Conservation (phyloP, 768 basidiomycete species). For the Suillus tomentosus region DNA sequence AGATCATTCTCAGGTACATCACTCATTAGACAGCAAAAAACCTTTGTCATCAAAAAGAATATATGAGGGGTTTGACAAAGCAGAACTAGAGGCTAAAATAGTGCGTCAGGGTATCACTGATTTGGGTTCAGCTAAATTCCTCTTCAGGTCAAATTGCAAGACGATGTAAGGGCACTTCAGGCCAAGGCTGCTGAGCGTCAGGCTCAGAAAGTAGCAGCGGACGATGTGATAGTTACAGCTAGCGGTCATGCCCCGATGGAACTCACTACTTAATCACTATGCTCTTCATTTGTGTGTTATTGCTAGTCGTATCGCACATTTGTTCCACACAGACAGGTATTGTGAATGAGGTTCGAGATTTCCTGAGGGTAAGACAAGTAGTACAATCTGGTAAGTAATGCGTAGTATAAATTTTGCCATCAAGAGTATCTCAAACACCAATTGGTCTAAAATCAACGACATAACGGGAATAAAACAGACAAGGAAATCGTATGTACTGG, state of each 20-base stretch:
- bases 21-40: conserved; percentile 45
- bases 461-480: background rate
- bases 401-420: conserved; percentile 7
- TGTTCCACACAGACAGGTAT: background rate
- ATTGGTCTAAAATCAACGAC: background rate
- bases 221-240: conserved; percentile 30
- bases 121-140: background rate
- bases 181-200: conserved; percentile 48
- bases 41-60: conserved; percentile 42
- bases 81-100: conserved; percentile 57
- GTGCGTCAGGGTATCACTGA: conserved; percentile 37
- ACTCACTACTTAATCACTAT: conserved; percentile 19
- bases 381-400: conserved; percentile 13
- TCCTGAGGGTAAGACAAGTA: conserved; percentile 5
- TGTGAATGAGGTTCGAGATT: conserved; percentile 7
- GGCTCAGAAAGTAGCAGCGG: conserved; percentile 33
- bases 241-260: conserved; percentile 35
- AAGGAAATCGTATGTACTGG: background rate
- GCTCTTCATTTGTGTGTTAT: background rate
- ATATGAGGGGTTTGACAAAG: conserved; percentile 61
- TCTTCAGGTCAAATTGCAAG: conserved; percentile 54
- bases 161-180: conserved; percentile 59
- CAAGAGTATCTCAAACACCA: conserved; percentile 3
- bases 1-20: conserved; percentile 20
- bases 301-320: background rate